Evolutionary conservation across 2,329 filamentous ascomycete species (phyloP), one percentile per base, ranked within the genome.

Genomic region (Alternaria sp.): DNA sequence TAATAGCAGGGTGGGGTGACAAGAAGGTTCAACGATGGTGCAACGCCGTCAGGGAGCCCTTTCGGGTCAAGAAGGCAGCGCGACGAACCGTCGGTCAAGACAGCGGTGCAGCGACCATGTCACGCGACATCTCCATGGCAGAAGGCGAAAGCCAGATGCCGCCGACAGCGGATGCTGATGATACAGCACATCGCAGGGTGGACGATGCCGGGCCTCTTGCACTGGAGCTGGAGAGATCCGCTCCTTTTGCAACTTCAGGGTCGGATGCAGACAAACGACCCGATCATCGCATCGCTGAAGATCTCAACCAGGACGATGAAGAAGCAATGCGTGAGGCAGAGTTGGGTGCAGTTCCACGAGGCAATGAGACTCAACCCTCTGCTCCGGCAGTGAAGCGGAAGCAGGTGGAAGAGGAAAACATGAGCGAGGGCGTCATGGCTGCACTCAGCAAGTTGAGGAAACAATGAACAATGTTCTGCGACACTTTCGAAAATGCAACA

Each of bases 1-100:
- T 92, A 66, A 89, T 99, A n/a, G 87, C 90, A 28, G 96, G 96
- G 1, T 99, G 94, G 94, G 96, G 96, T 33, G 93, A 96, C 80
- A 94, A 93, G 82, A 99, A 99, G 81, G 93, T 97, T 21, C 91
- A 92, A 79, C 88, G 89, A 61, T 98, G 95, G 95, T 90, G 87
- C 70, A 87, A 85, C 60, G 91, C 92, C 10, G 91, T 97, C 2
- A 88, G 93, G 63, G 94, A 97, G 80, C 93, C 93, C 0, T 97
- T 98, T 72, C 84, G 93, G 61, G 88, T 91, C 6, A 88, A 89
- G 71, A 91, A 90, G 73, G 87, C 92, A 2, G 87, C 86, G n/a
- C 92, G 83, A 68, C 78, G 84, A 43, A 83, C 80, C n/a, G 67
- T 84, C 14, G 73, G 66, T 43, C 75, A 75, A n/a, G 78, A 81